Percentiles rank a stretch among this genome's conserved stretches.
phyloP scores from a whole-genome alignment of 2,329 filamentous ascomycete species.

The Cucurbitaria berberidis region DNA sequence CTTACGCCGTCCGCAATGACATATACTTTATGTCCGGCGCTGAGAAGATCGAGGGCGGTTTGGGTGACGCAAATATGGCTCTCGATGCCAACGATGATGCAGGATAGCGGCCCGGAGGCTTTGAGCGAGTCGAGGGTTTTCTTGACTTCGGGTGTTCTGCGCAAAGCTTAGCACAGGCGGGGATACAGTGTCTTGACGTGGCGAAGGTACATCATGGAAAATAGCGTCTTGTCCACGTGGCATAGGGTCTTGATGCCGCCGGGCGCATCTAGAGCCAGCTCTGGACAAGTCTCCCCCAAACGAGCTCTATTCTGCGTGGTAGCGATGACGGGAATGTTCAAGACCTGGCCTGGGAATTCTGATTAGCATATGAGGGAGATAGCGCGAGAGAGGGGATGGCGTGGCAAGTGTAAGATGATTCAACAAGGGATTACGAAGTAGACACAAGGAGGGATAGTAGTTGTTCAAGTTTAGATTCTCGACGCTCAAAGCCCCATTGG shows the following conservation, averaged over 20 bases:
- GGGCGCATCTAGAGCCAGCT: constrained; percentile 64
- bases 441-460: too few relatives aligned
- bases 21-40: constrained; percentile 79
- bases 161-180: background rate
- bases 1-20: constrained; percentile 88
- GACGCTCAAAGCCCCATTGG: too few relatives aligned
- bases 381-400: background rate
- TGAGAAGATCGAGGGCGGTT: constrained; percentile 77
- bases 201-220: constrained; percentile 72
- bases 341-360: constrained; percentile 54
- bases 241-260: constrained; percentile 60
- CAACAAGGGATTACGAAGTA: too few relatives aligned
- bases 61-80: constrained; percentile 94
- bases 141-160: constrained; percentile 67
- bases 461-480: too few relatives aligned
- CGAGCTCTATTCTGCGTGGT: constrained; percentile 84
- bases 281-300: constrained; percentile 78
- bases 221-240: constrained; percentile 83
- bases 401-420: too few relatives aligned
- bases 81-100: constrained; percentile 89
- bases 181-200: background rate
- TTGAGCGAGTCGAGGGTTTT: constrained; percentile 49
- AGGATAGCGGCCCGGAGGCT: constrained; percentile 40
- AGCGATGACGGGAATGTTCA: constrained; percentile 78
- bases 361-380: constrained; percentile 10